Evolutionary conservation across 1,139 yeast species (phyloP), one percentile per base, ranked within the genome.

Genomic region (Taphrina flavorubra): DNA sequence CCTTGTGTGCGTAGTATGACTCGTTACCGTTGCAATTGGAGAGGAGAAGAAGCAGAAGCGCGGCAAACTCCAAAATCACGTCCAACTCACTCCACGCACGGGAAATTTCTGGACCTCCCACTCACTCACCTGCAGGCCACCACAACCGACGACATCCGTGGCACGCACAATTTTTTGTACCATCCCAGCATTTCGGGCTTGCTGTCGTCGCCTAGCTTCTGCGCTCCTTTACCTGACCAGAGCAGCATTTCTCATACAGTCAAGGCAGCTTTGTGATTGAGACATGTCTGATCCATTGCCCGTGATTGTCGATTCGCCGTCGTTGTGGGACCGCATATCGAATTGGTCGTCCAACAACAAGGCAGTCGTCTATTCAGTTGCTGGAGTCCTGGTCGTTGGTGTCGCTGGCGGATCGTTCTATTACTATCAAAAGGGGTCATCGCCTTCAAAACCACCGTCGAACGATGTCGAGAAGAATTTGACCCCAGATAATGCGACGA

Each of bases 331-430:
- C 31, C 59, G 68, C 55, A 65, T 65, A 31, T 47, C 68, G 42
- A 57, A 53, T 4, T 65, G 63, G 63, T 37, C 63, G 6, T 46
- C 68, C n/a, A 59, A 65, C 16, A 56, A 68, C 56, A 68, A 59
- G 57, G 65, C 63, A 11, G 57, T 59, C 20, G 70, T 64, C 40
- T 64, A 57, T 18, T 56, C 70, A 18, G 56, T 53, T 18, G 70
- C 68, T 13, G 68, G 63, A 47, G 61, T 59, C 20, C 60, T 65
- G 37, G 68, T 68, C 37, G 60, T 63, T 34, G 56, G 51, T 51
- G 68, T 57, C 20, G 70, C 65, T 34, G 70, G 70, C 11, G 70
- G 70, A 37, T 63, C 67, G 3, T 36, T 64, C 49, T 68, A 68
- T 14, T 59, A 64, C 60, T 65, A 58, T 51, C 46, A 40, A 13